phyloP scores from a whole-genome alignment of 164 flowering plant species.

The Echeveria elegans region DNA sequence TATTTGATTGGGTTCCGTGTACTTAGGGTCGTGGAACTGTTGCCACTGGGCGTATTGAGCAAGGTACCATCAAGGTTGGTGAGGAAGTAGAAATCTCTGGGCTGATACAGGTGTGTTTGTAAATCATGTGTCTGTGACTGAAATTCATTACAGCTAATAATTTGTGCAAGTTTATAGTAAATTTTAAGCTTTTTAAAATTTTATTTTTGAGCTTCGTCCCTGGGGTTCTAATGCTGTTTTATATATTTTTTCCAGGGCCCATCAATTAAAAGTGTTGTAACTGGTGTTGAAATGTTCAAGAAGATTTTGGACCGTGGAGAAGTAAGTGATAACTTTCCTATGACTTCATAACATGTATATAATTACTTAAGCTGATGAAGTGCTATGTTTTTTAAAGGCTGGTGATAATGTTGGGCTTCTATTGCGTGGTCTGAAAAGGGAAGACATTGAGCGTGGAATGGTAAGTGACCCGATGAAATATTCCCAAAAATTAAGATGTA shows the following conservation, averaged over 20 bases:
- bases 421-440: slow-evolving; percentile 54
- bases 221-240: not conserved
- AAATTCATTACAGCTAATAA: not conserved
- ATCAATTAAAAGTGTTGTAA: slow-evolving; percentile 39
- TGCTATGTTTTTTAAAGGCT: slow-evolving; percentile 21
- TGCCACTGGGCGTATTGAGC: slow-evolving; percentile 59
- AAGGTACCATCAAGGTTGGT: slow-evolving; percentile 45
- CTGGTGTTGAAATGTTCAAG: slow-evolving; percentile 70
- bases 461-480: not conserved
- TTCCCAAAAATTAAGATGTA: no score
- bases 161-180: no score
- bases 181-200: not conserved
- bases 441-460: slow-evolving; percentile 62
- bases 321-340: not conserved
- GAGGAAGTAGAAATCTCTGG: slow-evolving; percentile 51
- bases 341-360: not conserved
- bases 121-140: not conserved
- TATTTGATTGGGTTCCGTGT: not conserved
- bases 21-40: slow-evolving; percentile 56
- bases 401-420: slow-evolving; percentile 60
- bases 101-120: slow-evolving; percentile 23
- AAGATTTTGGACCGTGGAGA: slow-evolving; percentile 46
- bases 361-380: not conserved
- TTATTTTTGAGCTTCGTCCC: not conserved
- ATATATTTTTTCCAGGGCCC: not conserved